A percentile compares a stretch with the other conserved stretches of the same genome.
Conservation (phyloP, 495 filamentous ascomycete genomes). For the Lasiosphaeris hirsuta region DNA sequence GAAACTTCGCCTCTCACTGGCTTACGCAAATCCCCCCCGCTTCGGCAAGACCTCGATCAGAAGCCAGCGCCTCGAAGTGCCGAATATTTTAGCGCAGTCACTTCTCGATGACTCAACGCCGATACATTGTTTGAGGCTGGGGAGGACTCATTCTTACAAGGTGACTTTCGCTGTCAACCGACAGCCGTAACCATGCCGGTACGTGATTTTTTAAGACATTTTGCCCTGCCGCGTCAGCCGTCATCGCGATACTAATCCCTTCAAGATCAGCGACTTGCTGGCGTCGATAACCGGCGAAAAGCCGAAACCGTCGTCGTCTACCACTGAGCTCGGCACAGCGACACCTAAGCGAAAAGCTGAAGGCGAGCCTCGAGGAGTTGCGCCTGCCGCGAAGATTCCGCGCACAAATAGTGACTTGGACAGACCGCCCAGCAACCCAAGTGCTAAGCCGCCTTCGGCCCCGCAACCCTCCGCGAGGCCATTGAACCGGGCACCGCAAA, state of each 20-base stretch:
- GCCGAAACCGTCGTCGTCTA: constrained; percentile 32
- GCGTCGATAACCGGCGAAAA: constrained; percentile 53
- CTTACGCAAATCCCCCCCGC: not conserved
- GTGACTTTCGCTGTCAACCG: constrained; percentile 4
- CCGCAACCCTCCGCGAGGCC: constrained; percentile 5
- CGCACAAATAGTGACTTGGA: constrained; percentile 22
- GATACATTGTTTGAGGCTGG: constrained; percentile 28
- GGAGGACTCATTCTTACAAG: constrained; percentile 22
- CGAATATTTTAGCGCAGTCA: constrained; percentile 1
- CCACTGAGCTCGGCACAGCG: constrained; percentile 21
- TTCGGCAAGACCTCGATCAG: not conserved
- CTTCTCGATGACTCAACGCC: constrained; percentile 30
- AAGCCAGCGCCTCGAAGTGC: not conserved
- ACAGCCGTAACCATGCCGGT: constrained; percentile 27
- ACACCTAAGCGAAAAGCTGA: constrained; percentile 52
- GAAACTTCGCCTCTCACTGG: not conserved
- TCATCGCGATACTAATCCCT: constrained; percentile 9
- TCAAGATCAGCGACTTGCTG: constrained; percentile 51
- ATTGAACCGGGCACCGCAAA: constrained; percentile 18
- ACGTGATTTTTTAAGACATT: constrained; percentile 8
- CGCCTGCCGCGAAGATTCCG: constrained; percentile 26
- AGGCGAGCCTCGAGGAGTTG: constrained; percentile 34
- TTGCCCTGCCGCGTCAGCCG: too few species aligned
- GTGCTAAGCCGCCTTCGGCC: not conserved
- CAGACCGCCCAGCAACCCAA: not conserved